Base-by-base conservation (phyloP, 768 basidiomycete genomes). In the Aureoboletus auriporus region DNA sequence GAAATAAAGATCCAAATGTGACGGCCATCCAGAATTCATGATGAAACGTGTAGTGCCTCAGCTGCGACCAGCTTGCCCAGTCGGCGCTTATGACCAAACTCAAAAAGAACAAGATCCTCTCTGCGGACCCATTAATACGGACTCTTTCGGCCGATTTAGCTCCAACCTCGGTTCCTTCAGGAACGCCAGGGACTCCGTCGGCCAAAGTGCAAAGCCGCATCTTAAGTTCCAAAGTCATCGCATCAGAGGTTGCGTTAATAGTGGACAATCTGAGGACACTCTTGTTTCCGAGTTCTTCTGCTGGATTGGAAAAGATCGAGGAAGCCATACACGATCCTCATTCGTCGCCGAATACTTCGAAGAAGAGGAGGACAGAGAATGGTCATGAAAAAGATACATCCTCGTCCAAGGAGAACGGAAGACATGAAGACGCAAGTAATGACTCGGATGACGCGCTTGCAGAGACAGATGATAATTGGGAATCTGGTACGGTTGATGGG, bases 161-260 rank as follows among this genome's bases (percentile, higher is more conserved):
- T 8, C 56, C 57, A 1, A 66, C 65, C 46, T 43, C 70, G 8
- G 50, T 75, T 35, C 45, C 64, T 13, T 62, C 69, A 10, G 71
- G 65, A 23, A 55, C 59, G 3, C 57, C 74, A 14, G 76, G 77
- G 20, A 74, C 78, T 17, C 61, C 70, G 12, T 58, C 68, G 26
- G 76, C 75, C 3, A 89, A 86, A 67, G 77, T 86, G 1, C 83
- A 86, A 56, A 82, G 76, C 51, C 79, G 86, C 33, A 68, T 95
- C 8, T 71, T 87, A 36, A 93, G 89, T 59, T 86, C 86, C 5
- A 92, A 88, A 62, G 64, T 74, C n/a, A 69, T 93, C 10, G 82
- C 89, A 1, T 69, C 72, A 3, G 80, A 79, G 53, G 71, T 90
- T 2, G 68, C 69, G 7, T 62, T 65, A 20, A 75, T 78, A 12